These are phyloP conservation scores for Auricularia auricula-judae DNA, from an alignment of 768 basidiomycete genomes.

Conservation along the genomic window DNA sequence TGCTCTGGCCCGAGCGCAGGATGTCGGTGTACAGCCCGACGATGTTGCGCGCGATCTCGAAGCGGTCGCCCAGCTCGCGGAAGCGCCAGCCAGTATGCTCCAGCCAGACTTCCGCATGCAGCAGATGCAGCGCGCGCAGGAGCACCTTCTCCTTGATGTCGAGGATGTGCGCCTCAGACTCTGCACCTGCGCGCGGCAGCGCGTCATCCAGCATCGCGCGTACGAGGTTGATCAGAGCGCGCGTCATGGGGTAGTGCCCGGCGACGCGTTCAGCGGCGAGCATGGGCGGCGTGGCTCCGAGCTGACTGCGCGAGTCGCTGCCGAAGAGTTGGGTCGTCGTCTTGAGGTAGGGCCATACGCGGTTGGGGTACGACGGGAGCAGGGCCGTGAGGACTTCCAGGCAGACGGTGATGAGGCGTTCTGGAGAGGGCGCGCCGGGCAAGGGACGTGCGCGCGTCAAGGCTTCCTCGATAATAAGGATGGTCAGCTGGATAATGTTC, in stretches of 20 bases:
- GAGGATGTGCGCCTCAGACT: constrained; percentile 28
- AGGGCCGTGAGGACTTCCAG: constrained; percentile 74
- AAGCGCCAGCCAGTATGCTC: constrained; percentile 84
- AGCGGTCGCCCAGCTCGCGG: constrained; percentile 65
- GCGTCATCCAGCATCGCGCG: constrained; percentile 69
- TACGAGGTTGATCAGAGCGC: constrained; percentile 66
- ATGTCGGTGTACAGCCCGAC: constrained; percentile 57
- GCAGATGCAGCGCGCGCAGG: constrained; percentile 61
- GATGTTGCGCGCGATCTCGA: constrained; percentile 66
- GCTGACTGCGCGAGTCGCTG: constrained; percentile 30
- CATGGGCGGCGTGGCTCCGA: constrained; percentile 52
- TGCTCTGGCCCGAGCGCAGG: constrained; percentile 40
- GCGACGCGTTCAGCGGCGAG: constrained; percentile 59
- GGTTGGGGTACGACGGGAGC: constrained; percentile 64
- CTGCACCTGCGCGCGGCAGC: constrained; percentile 23
- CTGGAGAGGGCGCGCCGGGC: constrained; percentile 31
- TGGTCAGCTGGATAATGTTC: constrained; percentile 65
- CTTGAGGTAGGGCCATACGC: constrained; percentile 82
- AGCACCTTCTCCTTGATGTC: constrained; percentile 80
- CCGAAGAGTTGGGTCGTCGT: constrained; percentile 72
- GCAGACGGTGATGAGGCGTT: constrained; percentile 64
- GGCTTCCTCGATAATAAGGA: constrained; percentile 71
- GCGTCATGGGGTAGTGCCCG: constrained; percentile 73
- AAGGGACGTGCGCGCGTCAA: constrained; percentile 36
- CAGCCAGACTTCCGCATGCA: constrained; percentile 83